These are phyloP conservation scores for Cryphonectria naterciae DNA, from an alignment of 2,329 filamentous ascomycete genomes.

Conservation along the genomic window DNA sequence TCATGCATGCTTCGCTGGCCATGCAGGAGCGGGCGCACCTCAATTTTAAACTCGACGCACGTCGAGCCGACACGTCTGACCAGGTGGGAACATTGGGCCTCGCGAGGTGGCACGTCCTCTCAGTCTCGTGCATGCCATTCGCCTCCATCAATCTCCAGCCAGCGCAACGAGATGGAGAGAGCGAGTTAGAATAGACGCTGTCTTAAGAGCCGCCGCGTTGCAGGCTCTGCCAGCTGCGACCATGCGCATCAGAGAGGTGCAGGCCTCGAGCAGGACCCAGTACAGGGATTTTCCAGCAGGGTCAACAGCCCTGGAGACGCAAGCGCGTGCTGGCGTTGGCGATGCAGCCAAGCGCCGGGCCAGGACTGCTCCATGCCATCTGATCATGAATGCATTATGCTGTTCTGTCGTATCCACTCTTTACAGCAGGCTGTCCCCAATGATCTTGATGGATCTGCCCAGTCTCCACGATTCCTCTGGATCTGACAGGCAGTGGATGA, in stretches of 20 bases:
- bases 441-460: background rate
- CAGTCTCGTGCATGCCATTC: background rate
- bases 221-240: slow-evolving; percentile 17
- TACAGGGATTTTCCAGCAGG: background rate
- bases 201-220: slow-evolving; percentile 28
- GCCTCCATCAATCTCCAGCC: background rate
- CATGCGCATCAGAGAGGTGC: slow-evolving; percentile 12
- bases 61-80: background rate
- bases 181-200: slow-evolving; percentile 16
- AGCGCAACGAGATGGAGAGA: background rate
- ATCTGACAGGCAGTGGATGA: slow-evolving; percentile 1
- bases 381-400: background rate
- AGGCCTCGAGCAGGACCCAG: background rate
- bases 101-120: slow-evolving; percentile 1
- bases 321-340: slow-evolving; percentile 18
- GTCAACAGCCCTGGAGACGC: background rate
- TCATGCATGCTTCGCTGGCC: slow-evolving; percentile 22
- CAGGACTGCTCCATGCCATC: background rate
- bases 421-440: background rate
- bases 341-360: slow-evolving; percentile 22
- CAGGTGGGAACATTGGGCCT: background rate
- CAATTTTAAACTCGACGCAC: slow-evolving; percentile 13
- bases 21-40: slow-evolving; percentile 19
- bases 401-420: background rate
- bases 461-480: background rate